phyloP scores from a whole-genome alignment of 176 grass and related monocot species.

The Oryza coarctata region DNA sequence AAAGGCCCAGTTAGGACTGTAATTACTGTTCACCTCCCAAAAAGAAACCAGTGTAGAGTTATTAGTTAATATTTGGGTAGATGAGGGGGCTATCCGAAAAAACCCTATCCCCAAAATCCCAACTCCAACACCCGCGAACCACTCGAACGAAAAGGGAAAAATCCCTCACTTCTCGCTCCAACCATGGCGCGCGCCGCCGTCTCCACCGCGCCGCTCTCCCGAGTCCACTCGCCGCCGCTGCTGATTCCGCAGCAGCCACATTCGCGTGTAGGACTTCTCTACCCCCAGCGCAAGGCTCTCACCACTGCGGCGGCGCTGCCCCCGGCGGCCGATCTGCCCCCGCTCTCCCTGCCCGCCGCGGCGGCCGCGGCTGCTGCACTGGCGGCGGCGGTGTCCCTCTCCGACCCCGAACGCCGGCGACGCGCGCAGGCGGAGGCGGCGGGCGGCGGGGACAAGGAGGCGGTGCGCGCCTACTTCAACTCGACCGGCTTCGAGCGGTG shows the following conservation, averaged over 20 bases:
- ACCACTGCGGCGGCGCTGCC: slow-evolving; percentile 45
- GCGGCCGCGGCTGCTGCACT: slow-evolving; percentile 51
- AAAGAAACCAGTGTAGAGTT: no score
- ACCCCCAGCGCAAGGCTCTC: not conserved
- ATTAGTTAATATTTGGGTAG: not conserved
- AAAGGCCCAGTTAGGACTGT: not conserved
- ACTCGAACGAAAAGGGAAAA: not conserved
- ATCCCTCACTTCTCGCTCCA: slow-evolving; percentile 10
- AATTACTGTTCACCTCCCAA: not conserved
- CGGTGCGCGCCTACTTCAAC: slow-evolving; percentile 92
- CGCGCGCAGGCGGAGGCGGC: slow-evolving; percentile 64
- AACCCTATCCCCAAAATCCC: slow-evolving; percentile 58
- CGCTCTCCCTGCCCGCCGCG: slow-evolving; percentile 46
- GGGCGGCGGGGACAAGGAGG: slow-evolving; percentile 90
- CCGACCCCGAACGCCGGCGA: slow-evolving; percentile 71
- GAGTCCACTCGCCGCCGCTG: slow-evolving; percentile 6
- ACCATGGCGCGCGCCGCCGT: slow-evolving; percentile 66
- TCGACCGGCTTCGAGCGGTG: slow-evolving; percentile 88
- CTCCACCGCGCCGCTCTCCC: slow-evolving; percentile 54
- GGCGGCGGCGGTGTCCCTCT: slow-evolving; percentile 45
- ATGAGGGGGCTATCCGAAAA: slow-evolving; percentile 30
- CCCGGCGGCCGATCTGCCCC: slow-evolving; percentile 33
- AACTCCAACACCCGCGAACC: slow-evolving; percentile 7
- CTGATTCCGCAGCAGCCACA: not conserved
- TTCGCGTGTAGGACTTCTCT: not conserved